A percentile compares a stretch with the other conserved stretches of the same genome.
Conservation (phyloP, 2,329 filamentous ascomycete genomes). For the Didymella sp. region DNA sequence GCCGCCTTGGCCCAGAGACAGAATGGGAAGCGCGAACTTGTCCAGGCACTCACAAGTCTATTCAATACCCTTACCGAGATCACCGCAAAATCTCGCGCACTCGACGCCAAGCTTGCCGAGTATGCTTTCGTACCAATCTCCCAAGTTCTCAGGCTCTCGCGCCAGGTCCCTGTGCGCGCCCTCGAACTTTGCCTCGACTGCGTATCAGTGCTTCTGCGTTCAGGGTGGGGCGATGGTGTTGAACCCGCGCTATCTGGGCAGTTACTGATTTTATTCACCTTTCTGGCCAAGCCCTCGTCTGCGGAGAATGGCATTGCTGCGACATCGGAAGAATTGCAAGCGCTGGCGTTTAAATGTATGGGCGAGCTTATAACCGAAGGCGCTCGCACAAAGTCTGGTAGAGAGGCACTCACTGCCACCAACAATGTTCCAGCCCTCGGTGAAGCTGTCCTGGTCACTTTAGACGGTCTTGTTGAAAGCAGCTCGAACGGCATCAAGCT, state of each 20-base stretch:
- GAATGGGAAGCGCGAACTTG: slow-evolving; percentile 55
- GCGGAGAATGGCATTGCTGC: slow-evolving; percentile 56
- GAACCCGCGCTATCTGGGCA: slow-evolving; percentile 78
- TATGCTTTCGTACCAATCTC: slow-evolving; percentile 95
- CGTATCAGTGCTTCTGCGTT: slow-evolving; percentile 72
- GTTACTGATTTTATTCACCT: slow-evolving; percentile 81
- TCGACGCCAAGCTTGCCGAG: slow-evolving; percentile 87
- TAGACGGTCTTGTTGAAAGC: slow-evolving; percentile 74
- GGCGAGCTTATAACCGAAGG: slow-evolving; percentile 69
- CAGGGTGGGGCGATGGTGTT: slow-evolving; percentile 80
- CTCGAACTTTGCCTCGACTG: slow-evolving; percentile 80
- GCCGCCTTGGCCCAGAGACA: slow-evolving; percentile 58
- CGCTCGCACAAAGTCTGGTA: slow-evolving; percentile 57
- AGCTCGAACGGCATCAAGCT: slow-evolving; percentile 72
- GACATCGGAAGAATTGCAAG: slow-evolving; percentile 75
- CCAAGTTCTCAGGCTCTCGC: slow-evolving; percentile 79
- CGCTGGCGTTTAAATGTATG: slow-evolving; percentile 75
- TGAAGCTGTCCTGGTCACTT: slow-evolving; percentile 78
- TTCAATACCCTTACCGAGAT: slow-evolving; percentile 50
- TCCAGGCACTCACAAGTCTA: slow-evolving; percentile 56
- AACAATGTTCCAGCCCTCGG: slow-evolving; percentile 78
- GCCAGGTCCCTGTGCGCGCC: slow-evolving; percentile 72
- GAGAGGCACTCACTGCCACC: slow-evolving; percentile 60
- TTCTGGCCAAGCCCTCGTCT: slow-evolving; percentile 76
- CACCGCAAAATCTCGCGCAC: slow-evolving; percentile 43